These are phyloP conservation scores for Trametes sp. DNA, from an alignment of 1,284 basidiomycete species.

Conservation along the genomic window DNA sequence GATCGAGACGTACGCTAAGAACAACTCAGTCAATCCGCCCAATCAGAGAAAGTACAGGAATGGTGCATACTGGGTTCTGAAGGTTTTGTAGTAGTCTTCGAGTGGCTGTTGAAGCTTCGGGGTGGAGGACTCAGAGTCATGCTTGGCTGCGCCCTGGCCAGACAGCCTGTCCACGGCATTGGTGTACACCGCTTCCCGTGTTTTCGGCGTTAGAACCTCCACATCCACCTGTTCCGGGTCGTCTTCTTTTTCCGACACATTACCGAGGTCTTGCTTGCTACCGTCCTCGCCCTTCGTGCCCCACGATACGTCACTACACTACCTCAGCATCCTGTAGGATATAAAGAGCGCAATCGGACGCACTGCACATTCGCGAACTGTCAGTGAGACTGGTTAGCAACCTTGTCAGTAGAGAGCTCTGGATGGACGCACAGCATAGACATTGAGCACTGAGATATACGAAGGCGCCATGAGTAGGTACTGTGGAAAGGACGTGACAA, in stretches of 20 bases:
- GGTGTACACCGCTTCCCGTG: constrained; percentile 87
- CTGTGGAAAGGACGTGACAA: constrained; percentile 92
- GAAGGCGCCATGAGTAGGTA: constrained; percentile 91
- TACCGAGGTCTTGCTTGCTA: constrained; percentile 82
- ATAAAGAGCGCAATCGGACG: constrained; percentile 32
- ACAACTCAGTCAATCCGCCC: constrained; percentile 26
- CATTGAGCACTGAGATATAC: no score
- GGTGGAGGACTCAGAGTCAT: no score
- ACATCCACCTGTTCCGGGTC: constrained; percentile 83
- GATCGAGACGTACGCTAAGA: constrained; percentile 36
- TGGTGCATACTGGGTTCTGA: constrained; percentile 77
- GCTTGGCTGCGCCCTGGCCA: constrained; percentile 72
- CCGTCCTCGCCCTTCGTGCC: constrained; percentile 89
- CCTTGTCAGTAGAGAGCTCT: constrained; percentile 13
- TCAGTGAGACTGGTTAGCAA: constrained; percentile 20
- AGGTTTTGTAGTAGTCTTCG: constrained; percentile 89
- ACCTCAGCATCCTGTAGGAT: constrained; percentile 10
- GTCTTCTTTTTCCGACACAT: constrained; percentile 73
- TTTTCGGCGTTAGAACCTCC: constrained; percentile 79
- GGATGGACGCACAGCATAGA: constrained; percentile 72
- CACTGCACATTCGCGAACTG: constrained; percentile 88
- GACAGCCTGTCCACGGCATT: constrained; percentile 85
- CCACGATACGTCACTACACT: constrained; percentile 66
- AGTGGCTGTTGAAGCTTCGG: constrained; percentile 72
- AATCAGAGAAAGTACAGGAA: constrained; percentile 15